Percentiles rank a stretch among this genome's conserved stretches.
Conservation (phyloP, 768 basidiomycete species). For the Tricholoma saponaceum region DNA sequence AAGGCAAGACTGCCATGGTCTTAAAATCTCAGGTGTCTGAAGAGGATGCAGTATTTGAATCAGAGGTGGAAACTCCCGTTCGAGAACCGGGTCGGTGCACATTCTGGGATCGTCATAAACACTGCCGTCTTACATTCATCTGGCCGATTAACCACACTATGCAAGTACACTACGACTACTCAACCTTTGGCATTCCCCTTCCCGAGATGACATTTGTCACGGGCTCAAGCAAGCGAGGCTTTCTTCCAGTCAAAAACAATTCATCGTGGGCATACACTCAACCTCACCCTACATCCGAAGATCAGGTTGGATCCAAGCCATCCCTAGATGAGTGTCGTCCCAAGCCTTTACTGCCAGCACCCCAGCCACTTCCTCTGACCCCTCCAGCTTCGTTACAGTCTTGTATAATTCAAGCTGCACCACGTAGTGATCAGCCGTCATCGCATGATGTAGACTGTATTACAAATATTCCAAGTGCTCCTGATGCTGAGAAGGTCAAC, state of each 20-base stretch:
- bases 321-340: not conserved
- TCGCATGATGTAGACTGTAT: not conserved
- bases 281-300: not conserved
- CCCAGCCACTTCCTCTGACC: too few species aligned
- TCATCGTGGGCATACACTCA: not conserved
- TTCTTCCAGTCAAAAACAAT: not conserved
- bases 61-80: too few species aligned
- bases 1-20: too few species aligned
- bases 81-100: too few species aligned
- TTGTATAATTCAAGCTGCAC: not conserved
- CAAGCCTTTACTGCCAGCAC: not conserved
- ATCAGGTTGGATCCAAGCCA: not conserved
- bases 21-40: too few species aligned
- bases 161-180: not conserved
- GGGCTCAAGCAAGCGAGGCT: too few species aligned
- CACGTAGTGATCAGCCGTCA: not conserved
- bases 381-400: not conserved
- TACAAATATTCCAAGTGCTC: too few species aligned
- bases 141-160: not conserved
- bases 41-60: too few species aligned
- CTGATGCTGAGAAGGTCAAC: not conserved
- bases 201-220: too few species aligned
- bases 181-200: not conserved
- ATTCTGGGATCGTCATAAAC: too few species aligned
- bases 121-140: not conserved